Evolutionary conservation across 768 basidiomycete genomes (phyloP).

Genomic region (Hortiboletus flavorubellus): DNA sequence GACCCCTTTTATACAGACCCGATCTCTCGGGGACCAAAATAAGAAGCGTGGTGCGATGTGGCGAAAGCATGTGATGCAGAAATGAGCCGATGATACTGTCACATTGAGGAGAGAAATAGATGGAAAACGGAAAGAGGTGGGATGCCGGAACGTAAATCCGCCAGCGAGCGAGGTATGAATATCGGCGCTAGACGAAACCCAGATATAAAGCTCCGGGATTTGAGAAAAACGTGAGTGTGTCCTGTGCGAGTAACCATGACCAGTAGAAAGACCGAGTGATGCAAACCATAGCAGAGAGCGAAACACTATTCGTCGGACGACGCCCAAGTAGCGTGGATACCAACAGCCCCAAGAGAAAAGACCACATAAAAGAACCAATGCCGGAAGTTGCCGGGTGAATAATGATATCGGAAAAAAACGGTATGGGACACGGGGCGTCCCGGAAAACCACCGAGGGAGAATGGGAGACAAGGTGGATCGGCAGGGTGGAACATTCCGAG

Average conservation of each 20-base stretch:
- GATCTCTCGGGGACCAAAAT: slow-evolving; percentile 30
- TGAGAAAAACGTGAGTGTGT: slow-evolving; percentile 26
- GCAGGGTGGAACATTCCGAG: slow-evolving; percentile 29
- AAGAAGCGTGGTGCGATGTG: slow-evolving; percentile 36
- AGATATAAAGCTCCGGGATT: slow-evolving; percentile 25
- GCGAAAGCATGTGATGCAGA: slow-evolving; percentile 41
- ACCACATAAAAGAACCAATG: slow-evolving; percentile 26
- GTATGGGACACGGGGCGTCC: slow-evolving; percentile 25
- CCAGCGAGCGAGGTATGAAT: slow-evolving; percentile 47
- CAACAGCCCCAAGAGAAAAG: slow-evolving; percentile 33
- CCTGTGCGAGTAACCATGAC: slow-evolving; percentile 40
- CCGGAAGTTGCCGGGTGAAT: slow-evolving; percentile 40
- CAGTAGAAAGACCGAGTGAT: slow-evolving; percentile 29
- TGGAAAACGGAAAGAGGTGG: slow-evolving; percentile 22
- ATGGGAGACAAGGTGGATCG: slow-evolving; percentile 1
- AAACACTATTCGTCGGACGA: slow-evolving; percentile 28
- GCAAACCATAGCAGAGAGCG: slow-evolving; percentile 28
- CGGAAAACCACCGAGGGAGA: slow-evolving; percentile 14
- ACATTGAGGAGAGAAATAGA: slow-evolving; percentile 36
- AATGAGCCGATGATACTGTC: slow-evolving; percentile 40
- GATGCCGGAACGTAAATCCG: slow-evolving; percentile 23
- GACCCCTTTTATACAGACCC: slow-evolving; percentile 39
- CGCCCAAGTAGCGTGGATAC: slow-evolving; percentile 24
- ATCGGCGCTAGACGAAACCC: slow-evolving; percentile 35
- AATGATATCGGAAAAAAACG: slow-evolving; percentile 38